Evolutionary conservation across 192 early-diverging fungal genomes (phyloP).

Genomic region (Podila verticillata): DNA sequence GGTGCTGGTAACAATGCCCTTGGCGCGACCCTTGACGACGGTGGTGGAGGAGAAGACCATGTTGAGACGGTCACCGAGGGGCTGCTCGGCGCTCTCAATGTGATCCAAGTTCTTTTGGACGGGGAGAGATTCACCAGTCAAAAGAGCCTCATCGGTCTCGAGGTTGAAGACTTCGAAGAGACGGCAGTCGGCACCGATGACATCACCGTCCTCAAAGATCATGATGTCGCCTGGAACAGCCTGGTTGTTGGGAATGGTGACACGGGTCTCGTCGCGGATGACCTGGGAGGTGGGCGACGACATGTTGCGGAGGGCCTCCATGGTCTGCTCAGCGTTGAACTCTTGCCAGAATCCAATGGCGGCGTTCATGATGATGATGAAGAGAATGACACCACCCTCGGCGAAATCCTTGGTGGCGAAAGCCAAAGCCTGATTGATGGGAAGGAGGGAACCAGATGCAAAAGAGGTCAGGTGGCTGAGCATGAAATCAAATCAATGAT

Average conservation of each 20-base stretch:
- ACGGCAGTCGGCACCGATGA: conserved; percentile 90
- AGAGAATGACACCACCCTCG: conserved; percentile 77
- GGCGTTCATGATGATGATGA: conserved; percentile 85
- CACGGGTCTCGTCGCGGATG: conserved; percentile 80
- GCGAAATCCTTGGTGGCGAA: conserved; percentile 73
- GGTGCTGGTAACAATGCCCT: conserved; percentile 85
- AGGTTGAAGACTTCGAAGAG: conserved; percentile 88
- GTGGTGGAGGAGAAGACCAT: conserved; percentile 90
- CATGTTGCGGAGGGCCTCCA: conserved; percentile 91
- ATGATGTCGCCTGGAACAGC: conserved; percentile 89
- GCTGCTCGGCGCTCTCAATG: conserved; percentile 71
- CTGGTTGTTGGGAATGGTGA: conserved; percentile 75
- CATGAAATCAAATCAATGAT: not conserved
- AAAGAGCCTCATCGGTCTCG: conserved; percentile 88
- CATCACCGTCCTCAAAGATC: conserved; percentile 91
- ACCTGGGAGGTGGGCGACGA: conserved; percentile 87
- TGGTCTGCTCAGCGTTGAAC: conserved; percentile 89
- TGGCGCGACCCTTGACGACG: conserved; percentile 89
- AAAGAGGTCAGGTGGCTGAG: too few relatives aligned
- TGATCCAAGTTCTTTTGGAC: conserved; percentile 73
- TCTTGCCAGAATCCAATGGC: conserved; percentile 92
- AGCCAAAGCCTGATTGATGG: conserved; percentile 48
- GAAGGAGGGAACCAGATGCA: too few relatives aligned
- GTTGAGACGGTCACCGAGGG: conserved; percentile 90
- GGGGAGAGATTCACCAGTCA: conserved; percentile 92